phyloP scores from a whole-genome alignment of 2,329 filamentous ascomycete species.

The Orbilia ellipsospora region DNA sequence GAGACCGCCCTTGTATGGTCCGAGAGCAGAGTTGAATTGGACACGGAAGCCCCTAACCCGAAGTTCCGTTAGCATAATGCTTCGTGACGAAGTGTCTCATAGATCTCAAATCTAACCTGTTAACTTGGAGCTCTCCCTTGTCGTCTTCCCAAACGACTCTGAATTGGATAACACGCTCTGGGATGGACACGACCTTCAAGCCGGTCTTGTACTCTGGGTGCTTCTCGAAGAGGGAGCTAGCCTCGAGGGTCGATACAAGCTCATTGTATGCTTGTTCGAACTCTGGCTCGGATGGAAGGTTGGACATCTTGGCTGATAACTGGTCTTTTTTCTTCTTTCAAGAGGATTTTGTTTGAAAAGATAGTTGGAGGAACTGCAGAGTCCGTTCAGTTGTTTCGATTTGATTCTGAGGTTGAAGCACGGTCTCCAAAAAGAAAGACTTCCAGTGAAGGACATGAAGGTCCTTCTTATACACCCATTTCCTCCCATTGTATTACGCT shows the following conservation, averaged over 20 bases:
- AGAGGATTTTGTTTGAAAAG: slow-evolving; percentile 1
- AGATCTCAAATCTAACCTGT: slow-evolving; percentile 40
- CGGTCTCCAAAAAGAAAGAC: slow-evolving; percentile 32
- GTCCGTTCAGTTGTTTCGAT: slow-evolving; percentile 9
- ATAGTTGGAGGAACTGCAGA: not conserved
- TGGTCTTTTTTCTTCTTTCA: slow-evolving; percentile 24
- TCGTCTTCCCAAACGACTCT: slow-evolving; percentile 97
- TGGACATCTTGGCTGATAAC: slow-evolving; percentile 72
- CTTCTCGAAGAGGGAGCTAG: slow-evolving; percentile 90
- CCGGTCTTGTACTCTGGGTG: slow-evolving; percentile 94
- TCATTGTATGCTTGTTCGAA: slow-evolving; percentile 99
- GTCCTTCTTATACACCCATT: slow-evolving; percentile 46
- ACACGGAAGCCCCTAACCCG: slow-evolving; percentile 89
- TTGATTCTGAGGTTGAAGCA: slow-evolving; percentile 45
- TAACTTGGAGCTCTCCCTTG: slow-evolving; percentile 68
- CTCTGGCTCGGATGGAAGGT: slow-evolving; percentile 89
- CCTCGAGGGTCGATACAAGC: slow-evolving; percentile 92
- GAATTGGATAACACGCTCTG: slow-evolving; percentile 97
- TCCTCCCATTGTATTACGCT: slow-evolving; percentile 1
- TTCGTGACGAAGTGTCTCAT: not conserved
- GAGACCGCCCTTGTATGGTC: slow-evolving; percentile 97
- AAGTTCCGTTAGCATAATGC: slow-evolving; percentile 66
- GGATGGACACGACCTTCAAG: slow-evolving; percentile 85
- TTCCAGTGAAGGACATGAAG: slow-evolving; percentile 12
- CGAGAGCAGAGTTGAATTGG: slow-evolving; percentile 97